Evolutionary conservation across 2,329 filamentous ascomycete genomes (phyloP), one percentile per base, ranked within the genome.

Genomic region (Leptographium radiaticola): DNA sequence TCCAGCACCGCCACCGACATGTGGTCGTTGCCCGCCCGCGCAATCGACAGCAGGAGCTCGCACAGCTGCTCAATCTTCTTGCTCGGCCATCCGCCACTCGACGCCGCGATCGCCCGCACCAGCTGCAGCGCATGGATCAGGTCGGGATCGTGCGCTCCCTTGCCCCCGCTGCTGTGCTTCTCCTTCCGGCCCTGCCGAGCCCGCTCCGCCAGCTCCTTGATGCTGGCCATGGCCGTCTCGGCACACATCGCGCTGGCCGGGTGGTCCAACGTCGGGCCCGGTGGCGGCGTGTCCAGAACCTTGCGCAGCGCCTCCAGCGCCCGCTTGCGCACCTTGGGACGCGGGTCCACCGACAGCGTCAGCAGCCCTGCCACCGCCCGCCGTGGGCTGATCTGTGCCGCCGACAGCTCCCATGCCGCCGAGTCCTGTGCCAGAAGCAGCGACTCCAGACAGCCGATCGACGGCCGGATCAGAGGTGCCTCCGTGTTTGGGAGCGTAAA

Each of bases 1-100:
- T 96, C 91, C 62, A 98, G 96, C 0, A 90, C 87, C 12, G 88
- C 86, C 84, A 97, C 94, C 36, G 90, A 95, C 74, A 98, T 84
- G 67, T 91, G 95, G 66, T 97, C 90, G 66, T 94, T 96, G 67
- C 83, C 93, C 10, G 87, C 90, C 64, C 84, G 84, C 34, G 91
- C 91, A 57, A 97, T 95, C 60, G 83, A 83, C 60, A 98, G 80
- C 55, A 98, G 72, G 53, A 95, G 72, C 68, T 97, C 90, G 67
- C 90, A 96, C 38, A 98, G 73, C 2, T 85, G 76, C 70, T 98
- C 93, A 53, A 96, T 95, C 71, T 95, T 95, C 72, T 86, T 89
- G 72, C 86, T 95, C 1, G 93, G 93, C 93, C 93, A 98, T 51
- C 93, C 93, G 43, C 89, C 87, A 55, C 89, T 91, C 6, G 88